phyloP scores from a whole-genome alignment of 225 moss, liverwort and hornwort genomes.

The Sphagnum contortum region DNA sequence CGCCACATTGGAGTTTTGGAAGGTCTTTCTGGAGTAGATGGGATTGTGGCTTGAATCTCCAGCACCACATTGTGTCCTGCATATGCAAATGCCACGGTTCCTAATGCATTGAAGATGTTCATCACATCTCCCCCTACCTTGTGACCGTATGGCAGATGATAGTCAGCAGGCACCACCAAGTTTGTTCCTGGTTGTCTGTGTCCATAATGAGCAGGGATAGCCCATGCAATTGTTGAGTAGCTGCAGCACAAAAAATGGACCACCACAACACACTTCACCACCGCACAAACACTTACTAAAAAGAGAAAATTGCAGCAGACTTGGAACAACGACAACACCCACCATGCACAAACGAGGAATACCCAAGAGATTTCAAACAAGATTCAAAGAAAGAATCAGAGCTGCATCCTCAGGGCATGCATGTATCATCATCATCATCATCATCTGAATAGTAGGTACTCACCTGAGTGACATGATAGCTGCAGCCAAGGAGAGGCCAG shows the following conservation, averaged over 20 bases:
- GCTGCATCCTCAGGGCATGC: too few relatives aligned
- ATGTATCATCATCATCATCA: too few relatives aligned
- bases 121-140: slow-evolving; percentile 1
- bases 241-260: slow-evolving; percentile 4
- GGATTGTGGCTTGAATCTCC: slow-evolving; percentile 33
- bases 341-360: neutral
- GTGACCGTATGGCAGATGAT: slow-evolving; percentile 4
- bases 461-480: slow-evolving; percentile 30
- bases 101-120: slow-evolving; percentile 10
- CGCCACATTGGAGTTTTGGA: slow-evolving; percentile 27
- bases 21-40: slow-evolving; percentile 14
- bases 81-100: slow-evolving; percentile 23
- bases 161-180: neutral
- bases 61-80: slow-evolving; percentile 35
- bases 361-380: too few relatives aligned
- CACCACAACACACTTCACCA: neutral
- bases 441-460: neutral
- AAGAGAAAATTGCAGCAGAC: neutral
- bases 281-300: neutral
- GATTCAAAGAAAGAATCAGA: too few relatives aligned
- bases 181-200: too few relatives aligned
- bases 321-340: neutral
- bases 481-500: slow-evolving; percentile 18
- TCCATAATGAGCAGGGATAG: slow-evolving; percentile 1
- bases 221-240: slow-evolving; percentile 31